A percentile compares a stretch with the other conserved stretches of the same genome.
Evolutionary conservation across 495 filamentous ascomycete genomes (phyloP).

Genomic region (Extremus antarcticus): DNA sequence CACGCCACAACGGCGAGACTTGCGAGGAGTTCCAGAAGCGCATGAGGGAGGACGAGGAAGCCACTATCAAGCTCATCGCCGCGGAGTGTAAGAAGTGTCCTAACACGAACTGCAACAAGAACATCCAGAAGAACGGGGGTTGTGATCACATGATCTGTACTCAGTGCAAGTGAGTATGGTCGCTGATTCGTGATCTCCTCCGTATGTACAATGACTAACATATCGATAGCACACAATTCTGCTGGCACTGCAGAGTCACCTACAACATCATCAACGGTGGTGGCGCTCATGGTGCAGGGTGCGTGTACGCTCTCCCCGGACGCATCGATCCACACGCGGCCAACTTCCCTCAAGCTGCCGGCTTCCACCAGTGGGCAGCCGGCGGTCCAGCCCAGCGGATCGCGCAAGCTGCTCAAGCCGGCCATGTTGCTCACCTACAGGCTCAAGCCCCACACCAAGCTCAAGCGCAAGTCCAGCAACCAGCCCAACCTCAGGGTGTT

Average conservation of each 20-base stretch:
- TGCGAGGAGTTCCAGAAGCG: constrained; percentile 29
- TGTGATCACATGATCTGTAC: constrained; percentile 25
- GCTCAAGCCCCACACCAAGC: too few relatives aligned
- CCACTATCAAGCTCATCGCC: constrained; percentile 11
- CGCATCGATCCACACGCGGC: neutral
- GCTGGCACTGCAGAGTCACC: constrained; percentile 8
- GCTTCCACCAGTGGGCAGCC: too few relatives aligned
- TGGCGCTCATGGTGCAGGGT: neutral
- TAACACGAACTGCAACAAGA: constrained; percentile 14
- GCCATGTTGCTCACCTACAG: too few relatives aligned
- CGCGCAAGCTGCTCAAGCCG: too few relatives aligned
- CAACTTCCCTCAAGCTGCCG: too few relatives aligned
- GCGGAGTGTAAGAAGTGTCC: constrained; percentile 26
- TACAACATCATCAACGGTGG: neutral
- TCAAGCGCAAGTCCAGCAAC: too few relatives aligned
- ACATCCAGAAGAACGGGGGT: constrained; percentile 26
- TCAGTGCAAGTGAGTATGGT: neutral
- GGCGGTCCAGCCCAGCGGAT: too few relatives aligned
- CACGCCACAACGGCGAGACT: constrained; percentile 31
- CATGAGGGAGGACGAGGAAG: constrained; percentile 21
- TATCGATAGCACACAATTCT: constrained; percentile 5
- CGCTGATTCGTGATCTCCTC: too few relatives aligned
- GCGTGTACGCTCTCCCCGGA: neutral
- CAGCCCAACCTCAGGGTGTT: too few relatives aligned
- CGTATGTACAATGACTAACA: too few relatives aligned